Base-by-base conservation (phyloP, 78 protist genomes). In the Dictyostelium firmibasis region DNA sequence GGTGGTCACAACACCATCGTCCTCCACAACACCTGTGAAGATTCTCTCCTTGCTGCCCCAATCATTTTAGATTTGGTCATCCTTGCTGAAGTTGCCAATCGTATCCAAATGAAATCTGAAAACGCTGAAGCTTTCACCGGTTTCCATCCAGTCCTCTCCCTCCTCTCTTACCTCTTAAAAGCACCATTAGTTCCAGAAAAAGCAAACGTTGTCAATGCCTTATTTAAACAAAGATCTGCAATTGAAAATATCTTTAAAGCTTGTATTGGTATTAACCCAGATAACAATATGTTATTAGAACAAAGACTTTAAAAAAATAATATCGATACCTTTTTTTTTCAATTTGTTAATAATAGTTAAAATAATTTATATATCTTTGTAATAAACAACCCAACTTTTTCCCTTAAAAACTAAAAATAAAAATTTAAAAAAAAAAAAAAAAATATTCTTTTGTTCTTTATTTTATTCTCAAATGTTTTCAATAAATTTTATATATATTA, bases 11-110 rank as follows among this genome's bases (percentile, higher is more conserved):
- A 99, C 97, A 99, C 99, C 72, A 87, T 97, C 86, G 89, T 91
- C 85, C 91, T 96, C 86, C 98, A 98, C 96, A 96, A 97, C 97
- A 98, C 99, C 9, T 97, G 98, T 87, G 97, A 96, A 53, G 99
- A 98, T 96, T 98, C 99, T 0, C 97, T 99, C 41, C 97, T 99
- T 8, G 99, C 99, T 47, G 95, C 99, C 6, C 99, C 99, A 25
- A 85, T 99, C 81, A 99, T 99, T 84, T 27, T 99, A 67, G 99
- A 99, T 93, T 94, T 99, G 62, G 98, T 87, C 43, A 62, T 99
- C 74, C 81, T 99, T 33, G 94, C 99, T 11, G 99, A 99, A 86
- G 92, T 99, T 43, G 14, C 77, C 76, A 27, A 31, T 79, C 96
- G 99, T 85, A 94, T 98, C 91, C 2, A 74, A 57, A 94, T 78